A percentile compares a stretch with the other conserved stretches of the same genome.
These are phyloP conservation scores for Pichia cactophila DNA, from an alignment of 1,139 yeast genomes.

Conservation along the genomic window DNA sequence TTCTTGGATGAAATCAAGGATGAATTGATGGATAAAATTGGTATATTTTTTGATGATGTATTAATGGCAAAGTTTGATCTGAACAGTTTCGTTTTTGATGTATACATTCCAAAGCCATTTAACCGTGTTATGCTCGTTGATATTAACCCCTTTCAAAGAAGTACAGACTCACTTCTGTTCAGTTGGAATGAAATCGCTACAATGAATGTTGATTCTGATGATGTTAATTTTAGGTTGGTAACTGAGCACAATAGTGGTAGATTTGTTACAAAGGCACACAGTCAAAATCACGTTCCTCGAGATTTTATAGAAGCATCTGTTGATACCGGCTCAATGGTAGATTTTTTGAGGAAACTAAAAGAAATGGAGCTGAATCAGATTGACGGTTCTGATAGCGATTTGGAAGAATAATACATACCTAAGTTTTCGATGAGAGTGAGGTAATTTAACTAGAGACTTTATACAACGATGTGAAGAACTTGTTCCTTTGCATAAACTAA, in stretches of 20 bases:
- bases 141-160: constrained; percentile 75
- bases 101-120: constrained; percentile 74
- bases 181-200: constrained; percentile 73
- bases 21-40: constrained; percentile 41
- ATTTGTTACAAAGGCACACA: constrained; percentile 72
- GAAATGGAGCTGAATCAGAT: constrained; percentile 21
- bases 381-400: constrained; percentile 1
- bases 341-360: constrained; percentile 56
- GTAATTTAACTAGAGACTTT: not conserved
- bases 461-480: constrained; percentile 18
- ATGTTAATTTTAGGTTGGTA: constrained; percentile 49
- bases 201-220: constrained; percentile 29
- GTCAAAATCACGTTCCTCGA: constrained; percentile 85
- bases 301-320: constrained; percentile 82
- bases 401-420: not conserved
- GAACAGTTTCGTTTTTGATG: constrained; percentile 60
- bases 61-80: constrained; percentile 47
- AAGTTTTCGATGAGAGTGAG: no score
- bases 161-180: constrained; percentile 68
- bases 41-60: constrained; percentile 46
- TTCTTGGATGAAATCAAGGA: constrained; percentile 47
- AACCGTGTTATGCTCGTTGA: constrained; percentile 63
- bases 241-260: constrained; percentile 60
- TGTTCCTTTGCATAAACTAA: constrained; percentile 44
- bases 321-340: constrained; percentile 56